Evolutionary conservation across 2,329 filamentous ascomycete species (phyloP).

Genomic region (Tolypocladium cylindrosporum): DNA sequence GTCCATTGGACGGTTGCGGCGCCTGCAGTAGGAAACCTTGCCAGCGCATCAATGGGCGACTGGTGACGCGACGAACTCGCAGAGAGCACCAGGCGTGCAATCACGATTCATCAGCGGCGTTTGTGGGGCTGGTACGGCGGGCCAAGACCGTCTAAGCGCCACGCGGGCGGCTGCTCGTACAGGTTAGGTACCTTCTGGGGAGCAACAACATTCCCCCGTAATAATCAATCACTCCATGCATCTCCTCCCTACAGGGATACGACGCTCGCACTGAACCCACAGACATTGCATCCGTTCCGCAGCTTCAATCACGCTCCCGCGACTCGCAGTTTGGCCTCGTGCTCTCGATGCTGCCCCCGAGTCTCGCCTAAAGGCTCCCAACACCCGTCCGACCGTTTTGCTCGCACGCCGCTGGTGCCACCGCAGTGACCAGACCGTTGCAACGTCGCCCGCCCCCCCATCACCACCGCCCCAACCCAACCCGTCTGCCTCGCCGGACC

Average conservation of each 20-base stretch:
- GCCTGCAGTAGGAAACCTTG: background rate
- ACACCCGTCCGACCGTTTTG: background rate
- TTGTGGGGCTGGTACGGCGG: background rate
- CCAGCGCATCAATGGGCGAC: background rate
- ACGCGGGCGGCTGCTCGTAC: background rate
- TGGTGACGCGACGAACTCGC: background rate
- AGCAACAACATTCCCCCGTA: background rate
- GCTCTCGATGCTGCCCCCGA: background rate
- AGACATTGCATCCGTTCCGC: background rate
- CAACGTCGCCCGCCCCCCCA: background rate
- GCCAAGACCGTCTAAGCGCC: background rate
- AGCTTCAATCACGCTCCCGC: background rate
- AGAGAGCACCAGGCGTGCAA: background rate
- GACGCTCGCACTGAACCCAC: background rate
- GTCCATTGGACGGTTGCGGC: no score
- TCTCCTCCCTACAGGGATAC: background rate
- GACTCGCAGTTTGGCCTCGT: background rate
- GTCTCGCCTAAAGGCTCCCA: background rate
- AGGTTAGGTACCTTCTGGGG: background rate
- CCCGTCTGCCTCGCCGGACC: conserved; percentile 3
- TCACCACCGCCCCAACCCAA: background rate
- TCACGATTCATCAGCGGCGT: background rate
- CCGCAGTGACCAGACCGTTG: background rate
- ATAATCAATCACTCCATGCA: background rate
- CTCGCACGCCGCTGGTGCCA: background rate